phyloP scores from a whole-genome alignment of 768 basidiomycete species.

The Hydnum rufescens region DNA sequence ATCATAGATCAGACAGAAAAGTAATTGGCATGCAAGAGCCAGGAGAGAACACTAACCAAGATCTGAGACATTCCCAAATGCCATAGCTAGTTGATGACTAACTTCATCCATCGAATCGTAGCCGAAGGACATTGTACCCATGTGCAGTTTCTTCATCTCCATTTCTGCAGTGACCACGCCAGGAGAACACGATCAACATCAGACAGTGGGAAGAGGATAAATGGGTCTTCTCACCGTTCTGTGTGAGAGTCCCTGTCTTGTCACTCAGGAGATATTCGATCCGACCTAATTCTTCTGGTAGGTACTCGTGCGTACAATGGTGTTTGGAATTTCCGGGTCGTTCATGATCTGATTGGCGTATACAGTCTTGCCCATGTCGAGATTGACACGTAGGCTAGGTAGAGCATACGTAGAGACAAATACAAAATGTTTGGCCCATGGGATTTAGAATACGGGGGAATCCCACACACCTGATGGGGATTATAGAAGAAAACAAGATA shows the following conservation, averaged over 20 bases:
- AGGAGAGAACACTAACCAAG: not conserved
- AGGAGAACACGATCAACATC: not conserved
- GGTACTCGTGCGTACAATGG: constrained; percentile 94
- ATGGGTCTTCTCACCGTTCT: constrained; percentile 52
- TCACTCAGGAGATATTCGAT: constrained; percentile 93
- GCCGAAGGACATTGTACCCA: constrained; percentile 97
- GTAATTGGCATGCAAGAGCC: not conserved
- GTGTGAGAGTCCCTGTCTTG: constrained; percentile 94
- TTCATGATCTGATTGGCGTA: constrained; percentile 92
- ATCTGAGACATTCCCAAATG: constrained; percentile 33
- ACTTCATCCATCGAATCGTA: constrained; percentile 99
- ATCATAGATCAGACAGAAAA: not conserved
- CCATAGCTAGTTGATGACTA: constrained; percentile 68
- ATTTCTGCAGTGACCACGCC: constrained; percentile 83
- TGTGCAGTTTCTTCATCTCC: constrained; percentile 98
- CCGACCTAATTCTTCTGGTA: constrained; percentile 89
- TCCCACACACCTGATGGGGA: constrained; percentile 86
- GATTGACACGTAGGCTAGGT: constrained; percentile 81
- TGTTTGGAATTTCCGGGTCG: constrained; percentile 79
- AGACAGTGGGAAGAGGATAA: not conserved
- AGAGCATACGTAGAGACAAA: no score
- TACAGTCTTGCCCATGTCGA: constrained; percentile 99
- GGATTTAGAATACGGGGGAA: no score
- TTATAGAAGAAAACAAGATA: constrained; percentile 96
- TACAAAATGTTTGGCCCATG: not conserved